These are phyloP conservation scores for Populus hybrid DNA, from an alignment of 441 rosid genomes.

Conservation along the genomic window DNA sequence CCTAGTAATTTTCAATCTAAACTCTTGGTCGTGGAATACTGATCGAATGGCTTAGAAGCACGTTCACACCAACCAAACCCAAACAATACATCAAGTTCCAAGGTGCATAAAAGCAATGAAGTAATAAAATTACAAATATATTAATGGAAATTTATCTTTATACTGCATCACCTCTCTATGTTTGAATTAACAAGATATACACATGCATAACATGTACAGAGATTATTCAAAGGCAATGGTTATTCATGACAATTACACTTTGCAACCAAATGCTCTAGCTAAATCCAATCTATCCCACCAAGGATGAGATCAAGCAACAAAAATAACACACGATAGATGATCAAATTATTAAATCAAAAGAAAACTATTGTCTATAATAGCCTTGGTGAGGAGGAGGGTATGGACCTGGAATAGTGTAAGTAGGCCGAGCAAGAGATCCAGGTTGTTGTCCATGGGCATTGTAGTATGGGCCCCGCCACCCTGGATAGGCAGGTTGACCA, in stretches of 20 bases:
- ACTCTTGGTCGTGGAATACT: too few relatives aligned
- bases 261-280: conserved; percentile 3
- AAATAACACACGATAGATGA: neutral
- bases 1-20: too few relatives aligned
- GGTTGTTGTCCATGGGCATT: conserved; percentile 67
- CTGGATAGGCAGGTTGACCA: conserved; percentile 88
- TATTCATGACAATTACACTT: neutral
- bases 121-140: too few relatives aligned
- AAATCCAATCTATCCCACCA: conserved; percentile 6
- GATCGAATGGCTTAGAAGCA: too few relatives aligned
- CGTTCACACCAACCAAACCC: too few relatives aligned
- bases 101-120: too few relatives aligned
- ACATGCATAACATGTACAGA: neutral
- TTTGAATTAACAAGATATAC: neutral
- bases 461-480: conserved; percentile 90
- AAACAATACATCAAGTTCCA: too few relatives aligned
- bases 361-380: conserved; percentile 61
- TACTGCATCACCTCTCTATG: too few relatives aligned
- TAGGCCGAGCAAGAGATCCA: conserved; percentile 64
- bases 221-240: neutral
- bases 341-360: neutral
- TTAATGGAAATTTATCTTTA: too few relatives aligned
- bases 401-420: conserved; percentile 65
- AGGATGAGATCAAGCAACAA: neutral
- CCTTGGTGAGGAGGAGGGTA: conserved; percentile 78